Evolutionary conservation across 2,329 filamentous ascomycete species (phyloP).

Genomic region (Ploettnerulaceae sp.): DNA sequence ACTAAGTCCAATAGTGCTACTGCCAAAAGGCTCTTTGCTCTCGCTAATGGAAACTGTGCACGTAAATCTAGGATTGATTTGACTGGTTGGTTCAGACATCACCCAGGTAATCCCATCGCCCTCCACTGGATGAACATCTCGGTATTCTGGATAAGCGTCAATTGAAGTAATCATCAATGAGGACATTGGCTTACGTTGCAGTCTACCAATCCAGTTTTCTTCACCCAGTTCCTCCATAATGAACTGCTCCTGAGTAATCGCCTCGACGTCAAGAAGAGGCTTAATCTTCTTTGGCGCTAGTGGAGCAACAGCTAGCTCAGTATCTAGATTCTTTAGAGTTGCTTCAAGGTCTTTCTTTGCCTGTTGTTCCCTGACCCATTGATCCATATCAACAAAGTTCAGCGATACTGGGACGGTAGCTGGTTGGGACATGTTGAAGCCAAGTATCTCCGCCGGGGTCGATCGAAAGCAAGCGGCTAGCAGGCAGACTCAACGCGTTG

Average conservation of each 20-base stretch:
- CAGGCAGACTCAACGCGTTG: too few relatives aligned
- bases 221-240: constrained; percentile 24
- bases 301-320: background rate
- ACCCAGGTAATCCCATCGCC: constrained; percentile 1
- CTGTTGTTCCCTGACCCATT: background rate
- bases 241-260: constrained; percentile 13
- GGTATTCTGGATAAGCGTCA: constrained; percentile 26
- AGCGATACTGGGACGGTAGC: background rate
- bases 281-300: constrained; percentile 17
- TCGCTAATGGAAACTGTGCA: constrained; percentile 26
- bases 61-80: constrained; percentile 17
- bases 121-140: constrained; percentile 13
- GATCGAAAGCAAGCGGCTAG: too few relatives aligned
- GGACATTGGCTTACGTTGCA: constrained; percentile 21
- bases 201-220: constrained; percentile 31
- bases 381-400: constrained; percentile 2
- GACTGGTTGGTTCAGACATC: background rate
- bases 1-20: background rate
- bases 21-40: constrained; percentile 21
- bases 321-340: background rate
- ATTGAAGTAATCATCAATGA: background rate
- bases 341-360: background rate
- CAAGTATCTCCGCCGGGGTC: background rate
- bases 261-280: constrained; percentile 10
- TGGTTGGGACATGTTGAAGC: background rate